Evolutionary conservation across 306 rosid species (phyloP).

Genomic region (Ceratonia siliqua): DNA sequence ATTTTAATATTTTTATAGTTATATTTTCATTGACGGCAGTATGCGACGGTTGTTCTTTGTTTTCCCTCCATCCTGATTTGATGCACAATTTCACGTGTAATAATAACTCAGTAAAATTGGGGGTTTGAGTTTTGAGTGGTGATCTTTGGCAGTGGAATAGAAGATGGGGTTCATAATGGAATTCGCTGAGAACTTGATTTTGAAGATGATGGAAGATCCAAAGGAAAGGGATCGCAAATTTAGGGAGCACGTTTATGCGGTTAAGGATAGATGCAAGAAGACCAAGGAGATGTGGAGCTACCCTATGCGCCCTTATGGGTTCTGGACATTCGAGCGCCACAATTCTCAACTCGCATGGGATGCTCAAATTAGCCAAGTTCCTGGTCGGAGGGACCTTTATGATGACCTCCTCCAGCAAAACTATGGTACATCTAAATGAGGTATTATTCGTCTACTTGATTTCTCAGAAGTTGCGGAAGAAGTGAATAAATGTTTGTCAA

Average conservation of each 20-base stretch:
- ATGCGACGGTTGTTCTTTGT: not conserved
- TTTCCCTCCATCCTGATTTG: not conserved
- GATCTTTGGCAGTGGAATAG: conserved; percentile 25
- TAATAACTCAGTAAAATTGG: conserved; percentile 14
- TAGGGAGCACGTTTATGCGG: conserved; percentile 59
- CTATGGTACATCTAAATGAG: conserved; percentile 48
- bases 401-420: conserved; percentile 71
- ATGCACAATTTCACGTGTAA: conserved; percentile 14
- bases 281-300: conserved; percentile 89
- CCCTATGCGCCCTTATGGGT: conserved; percentile 88
- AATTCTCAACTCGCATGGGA: conserved; percentile 89
- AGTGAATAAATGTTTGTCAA: not conserved
- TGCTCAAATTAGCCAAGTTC: conserved; percentile 84
- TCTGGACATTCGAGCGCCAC: conserved; percentile 98
- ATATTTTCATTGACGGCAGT: not conserved
- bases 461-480: not conserved
- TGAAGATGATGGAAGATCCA: conserved; percentile 92
- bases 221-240: conserved; percentile 85
- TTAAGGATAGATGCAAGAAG: conserved; percentile 57
- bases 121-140: conserved; percentile 13
- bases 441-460: conserved; percentile 1
- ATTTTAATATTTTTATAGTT: not conserved
- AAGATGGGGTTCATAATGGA: conserved; percentile 87
- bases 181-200: conserved; percentile 81
- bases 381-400: conserved; percentile 90